These are phyloP conservation scores for Claviceps humidiphila DNA, from an alignment of 2,329 filamentous ascomycete genomes.

Conservation along the genomic window DNA sequence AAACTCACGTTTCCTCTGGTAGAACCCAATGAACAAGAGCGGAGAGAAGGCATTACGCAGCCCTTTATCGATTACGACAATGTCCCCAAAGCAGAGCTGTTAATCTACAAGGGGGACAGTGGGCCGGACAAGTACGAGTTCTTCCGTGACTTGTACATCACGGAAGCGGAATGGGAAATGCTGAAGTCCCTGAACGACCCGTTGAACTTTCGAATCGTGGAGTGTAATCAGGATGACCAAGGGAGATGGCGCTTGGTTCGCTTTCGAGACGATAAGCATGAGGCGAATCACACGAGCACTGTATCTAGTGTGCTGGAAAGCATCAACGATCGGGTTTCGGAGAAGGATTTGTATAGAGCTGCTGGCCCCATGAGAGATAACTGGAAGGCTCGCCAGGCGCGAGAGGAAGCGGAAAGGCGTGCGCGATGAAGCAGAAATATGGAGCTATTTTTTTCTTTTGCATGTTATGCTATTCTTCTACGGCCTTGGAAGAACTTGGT, in stretches of 20 bases:
- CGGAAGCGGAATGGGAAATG: conserved; percentile 67
- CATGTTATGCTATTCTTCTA: background rate
- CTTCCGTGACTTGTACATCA: conserved; percentile 57
- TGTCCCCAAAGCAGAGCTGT: conserved; percentile 59
- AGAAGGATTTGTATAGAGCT: conserved; percentile 62
- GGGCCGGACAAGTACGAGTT: conserved; percentile 42
- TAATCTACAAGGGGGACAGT: conserved; percentile 51
- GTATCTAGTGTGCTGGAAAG: conserved; percentile 80
- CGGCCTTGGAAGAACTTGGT: background rate
- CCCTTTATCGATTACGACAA: conserved; percentile 68
- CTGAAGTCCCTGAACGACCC: conserved; percentile 63
- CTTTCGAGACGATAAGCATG: conserved; percentile 82
- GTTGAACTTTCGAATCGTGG: conserved; percentile 77
- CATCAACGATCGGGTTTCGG: conserved; percentile 72
- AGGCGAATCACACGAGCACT: conserved; percentile 78
- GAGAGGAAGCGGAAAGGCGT: conserved; percentile 15
- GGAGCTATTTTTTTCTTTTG: background rate
- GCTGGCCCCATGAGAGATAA: conserved; percentile 61
- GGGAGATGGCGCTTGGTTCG: conserved; percentile 75
- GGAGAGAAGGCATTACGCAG: conserved; percentile 48
- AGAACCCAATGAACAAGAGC: conserved; percentile 55
- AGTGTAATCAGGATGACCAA: conserved; percentile 69
- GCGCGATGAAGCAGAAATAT: conserved; percentile 2
- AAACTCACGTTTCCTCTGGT: conserved; percentile 60
- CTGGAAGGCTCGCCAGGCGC: conserved; percentile 55